phyloP scores from a whole-genome alignment of 176 grass and related monocot species.

The Raddia guianensis region DNA sequence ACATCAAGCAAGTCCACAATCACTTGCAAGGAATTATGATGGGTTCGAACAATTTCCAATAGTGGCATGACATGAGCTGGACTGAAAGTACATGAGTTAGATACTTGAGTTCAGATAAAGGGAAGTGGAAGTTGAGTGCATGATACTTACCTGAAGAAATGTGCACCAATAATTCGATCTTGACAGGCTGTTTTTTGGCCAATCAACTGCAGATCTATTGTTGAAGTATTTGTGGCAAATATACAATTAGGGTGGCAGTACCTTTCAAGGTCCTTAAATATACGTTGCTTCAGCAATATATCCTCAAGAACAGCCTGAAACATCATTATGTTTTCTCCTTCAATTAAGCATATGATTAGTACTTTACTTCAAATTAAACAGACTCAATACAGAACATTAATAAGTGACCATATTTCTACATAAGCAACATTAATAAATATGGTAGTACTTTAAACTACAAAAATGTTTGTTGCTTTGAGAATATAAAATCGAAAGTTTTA shows the following conservation, averaged over 20 bases:
- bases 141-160: slow-evolving; percentile 83
- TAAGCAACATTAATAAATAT: slow-evolving; percentile 35
- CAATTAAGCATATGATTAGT: slow-evolving; percentile 14
- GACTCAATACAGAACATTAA: slow-evolving; percentile 13
- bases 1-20: slow-evolving; percentile 73
- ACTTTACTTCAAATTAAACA: slow-evolving; percentile 19
- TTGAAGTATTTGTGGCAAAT: slow-evolving; percentile 85
- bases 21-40: slow-evolving; percentile 67
- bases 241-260: slow-evolving; percentile 70
- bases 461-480: slow-evolving; percentile 48
- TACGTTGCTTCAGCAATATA: slow-evolving; percentile 69
- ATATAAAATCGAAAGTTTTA: slow-evolving; percentile 32
- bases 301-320: slow-evolving; percentile 79
- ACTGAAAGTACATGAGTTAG: slow-evolving; percentile 54
- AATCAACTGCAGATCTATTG: slow-evolving; percentile 83
- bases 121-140: slow-evolving; percentile 23
- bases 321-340: slow-evolving; percentile 26
- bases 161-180: slow-evolving; percentile 73
- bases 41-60: slow-evolving; percentile 86
- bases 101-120: slow-evolving; percentile 19
- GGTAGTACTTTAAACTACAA: slow-evolving; percentile 45
- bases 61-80: slow-evolving; percentile 83
- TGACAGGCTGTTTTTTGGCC: slow-evolving; percentile 68
- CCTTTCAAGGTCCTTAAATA: slow-evolving; percentile 85
- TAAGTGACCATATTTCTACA: background rate